A percentile compares a stretch with the other conserved stretches of the same genome.
These are phyloP conservation scores for Bertia moriformis DNA, from an alignment of 2,329 filamentous ascomycete genomes.

Conservation along the genomic window DNA sequence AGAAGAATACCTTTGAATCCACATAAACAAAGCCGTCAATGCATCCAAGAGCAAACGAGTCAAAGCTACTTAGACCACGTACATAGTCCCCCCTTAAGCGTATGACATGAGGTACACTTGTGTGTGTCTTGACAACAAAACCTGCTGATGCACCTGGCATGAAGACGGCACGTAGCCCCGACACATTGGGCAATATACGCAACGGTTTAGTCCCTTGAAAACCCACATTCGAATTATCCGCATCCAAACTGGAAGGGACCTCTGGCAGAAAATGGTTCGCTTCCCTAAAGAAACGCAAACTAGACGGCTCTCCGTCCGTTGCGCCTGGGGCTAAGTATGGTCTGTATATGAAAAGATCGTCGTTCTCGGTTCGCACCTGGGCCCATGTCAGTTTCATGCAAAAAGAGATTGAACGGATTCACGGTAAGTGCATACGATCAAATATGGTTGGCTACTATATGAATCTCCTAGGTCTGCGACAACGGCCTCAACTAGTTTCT, in stretches of 20 bases:
- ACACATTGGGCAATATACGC: constrained; percentile 23
- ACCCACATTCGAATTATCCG: neutral
- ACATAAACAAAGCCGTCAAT: constrained; percentile 35
- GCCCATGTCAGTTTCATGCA: neutral
- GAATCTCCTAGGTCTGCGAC: constrained; percentile 46
- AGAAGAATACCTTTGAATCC: constrained; percentile 15
- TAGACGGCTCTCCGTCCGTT: neutral
- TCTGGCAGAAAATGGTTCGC: neutral
- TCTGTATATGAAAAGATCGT: neutral
- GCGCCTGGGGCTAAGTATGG: neutral
- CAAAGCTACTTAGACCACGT: neutral
- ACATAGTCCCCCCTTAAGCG: neutral
- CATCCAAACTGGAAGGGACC: neutral
- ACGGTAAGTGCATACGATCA: constrained; percentile 1
- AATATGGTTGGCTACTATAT: neutral
- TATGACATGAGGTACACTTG: constrained; percentile 31
- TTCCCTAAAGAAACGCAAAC: neutral
- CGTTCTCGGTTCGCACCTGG: neutral
- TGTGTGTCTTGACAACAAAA: constrained; percentile 43
- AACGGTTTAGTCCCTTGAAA: constrained; percentile 11
- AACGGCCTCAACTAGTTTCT: constrained; percentile 40
- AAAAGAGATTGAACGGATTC: too few relatives aligned
- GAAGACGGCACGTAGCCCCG: constrained; percentile 40
- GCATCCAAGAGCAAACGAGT: constrained; percentile 4
- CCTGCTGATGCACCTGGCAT: constrained; percentile 41